Conservation (phyloP, 108 stramenopile genomes). For the Fragilaria radians region DNA sequence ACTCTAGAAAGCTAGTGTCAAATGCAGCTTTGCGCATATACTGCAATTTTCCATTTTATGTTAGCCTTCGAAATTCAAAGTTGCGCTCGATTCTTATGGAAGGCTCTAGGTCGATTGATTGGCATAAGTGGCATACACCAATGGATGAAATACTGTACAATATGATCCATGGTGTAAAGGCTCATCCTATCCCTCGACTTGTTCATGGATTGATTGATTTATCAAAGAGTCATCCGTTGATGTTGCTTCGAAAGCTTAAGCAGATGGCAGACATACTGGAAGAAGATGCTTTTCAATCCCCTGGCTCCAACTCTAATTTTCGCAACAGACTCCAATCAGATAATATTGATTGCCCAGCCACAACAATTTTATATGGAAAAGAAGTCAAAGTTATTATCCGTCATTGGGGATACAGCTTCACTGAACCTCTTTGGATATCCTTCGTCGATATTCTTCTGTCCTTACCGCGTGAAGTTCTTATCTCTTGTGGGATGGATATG, state of each 20-base stretch:
- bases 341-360: conserved; percentile 8
- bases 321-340: conserved; percentile 29
- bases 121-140: conserved; percentile 43
- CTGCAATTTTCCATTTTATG: conserved; percentile 28
- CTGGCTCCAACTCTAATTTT: conserved; percentile 6
- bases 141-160: conserved; percentile 41
- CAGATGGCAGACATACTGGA: conserved; percentile 25
- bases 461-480: conserved; percentile 46
- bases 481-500: conserved; percentile 40
- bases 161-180: conserved; percentile 25
- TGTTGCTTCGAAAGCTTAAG: conserved; percentile 44
- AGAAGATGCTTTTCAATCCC: conserved; percentile 26
- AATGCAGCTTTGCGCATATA: conserved; percentile 46
- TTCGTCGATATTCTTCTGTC: conserved; percentile 41
- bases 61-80: conserved; percentile 35
- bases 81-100: conserved; percentile 33
- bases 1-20: conserved; percentile 1
- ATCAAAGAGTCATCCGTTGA: conserved; percentile 53
- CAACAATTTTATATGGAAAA: conserved; percentile 16
- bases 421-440: conserved; percentile 45
- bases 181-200: conserved; percentile 18
- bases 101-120: conserved; percentile 28
- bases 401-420: conserved; percentile 66
- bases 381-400: conserved; percentile 29
- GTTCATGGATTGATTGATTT: conserved; percentile 30